A percentile compares a stretch with the other conserved stretches of the same genome.
Conservation (phyloP, 371 early-diverging fungal species). For the Lichtheimia ornata region DNA sequence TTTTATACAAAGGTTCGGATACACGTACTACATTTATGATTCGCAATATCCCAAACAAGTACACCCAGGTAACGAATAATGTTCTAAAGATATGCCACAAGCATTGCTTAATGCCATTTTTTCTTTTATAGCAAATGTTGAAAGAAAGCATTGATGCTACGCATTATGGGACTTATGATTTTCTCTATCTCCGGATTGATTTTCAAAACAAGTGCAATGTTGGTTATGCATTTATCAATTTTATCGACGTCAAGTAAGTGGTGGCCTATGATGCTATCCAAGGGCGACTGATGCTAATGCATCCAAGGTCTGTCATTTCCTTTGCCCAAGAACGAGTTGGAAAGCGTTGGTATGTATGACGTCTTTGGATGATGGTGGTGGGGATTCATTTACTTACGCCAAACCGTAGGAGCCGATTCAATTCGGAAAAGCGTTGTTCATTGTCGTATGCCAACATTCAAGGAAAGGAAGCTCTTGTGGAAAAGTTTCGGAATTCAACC, state of each 20-base stretch:
- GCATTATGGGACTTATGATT: slow-evolving; percentile 78
- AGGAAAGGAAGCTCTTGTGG: slow-evolving; percentile 76
- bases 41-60: slow-evolving; percentile 91
- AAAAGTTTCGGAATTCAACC: slow-evolving; percentile 84
- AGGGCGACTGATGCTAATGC: too few species aligned
- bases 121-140: slow-evolving; percentile 65
- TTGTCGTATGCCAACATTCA: slow-evolving; percentile 91
- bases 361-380: not conserved
- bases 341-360: slow-evolving; percentile 62
- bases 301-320: slow-evolving; percentile 59
- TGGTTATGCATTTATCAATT: slow-evolving; percentile 92
- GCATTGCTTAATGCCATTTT: not conserved
- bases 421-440: slow-evolving; percentile 84
- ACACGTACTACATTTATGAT: slow-evolving; percentile 89
- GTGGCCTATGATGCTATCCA: too few species aligned
- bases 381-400: too few species aligned
- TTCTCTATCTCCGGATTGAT: slow-evolving; percentile 91
- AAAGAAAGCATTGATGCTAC: slow-evolving; percentile 78
- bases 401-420: slow-evolving; percentile 77
- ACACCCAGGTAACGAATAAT: slow-evolving; percentile 57
- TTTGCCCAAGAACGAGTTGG: slow-evolving; percentile 84
- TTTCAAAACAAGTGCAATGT: slow-evolving; percentile 87
- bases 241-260: slow-evolving; percentile 58
- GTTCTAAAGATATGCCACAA: not conserved
- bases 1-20: slow-evolving; percentile 45